Evolutionary conservation across 2,329 filamentous ascomycete species (phyloP).

Genomic region (Paecilomyces sp.): DNA sequence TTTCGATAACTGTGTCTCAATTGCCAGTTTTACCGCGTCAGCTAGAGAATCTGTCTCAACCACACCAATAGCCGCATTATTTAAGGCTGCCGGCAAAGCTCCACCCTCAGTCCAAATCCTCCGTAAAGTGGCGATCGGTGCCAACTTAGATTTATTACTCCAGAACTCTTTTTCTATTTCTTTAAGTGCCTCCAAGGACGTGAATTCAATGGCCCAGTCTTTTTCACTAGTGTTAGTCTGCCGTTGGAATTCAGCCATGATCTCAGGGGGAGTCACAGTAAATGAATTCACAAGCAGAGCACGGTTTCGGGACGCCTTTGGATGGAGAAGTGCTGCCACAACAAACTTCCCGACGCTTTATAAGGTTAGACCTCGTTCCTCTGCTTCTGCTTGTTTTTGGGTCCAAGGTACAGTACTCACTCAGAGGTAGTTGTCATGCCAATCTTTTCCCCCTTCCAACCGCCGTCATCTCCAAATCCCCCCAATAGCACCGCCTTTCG

Average conservation of each 20-base stretch:
- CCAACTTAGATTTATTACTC: conserved; percentile 42
- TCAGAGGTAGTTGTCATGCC: conserved; percentile 61
- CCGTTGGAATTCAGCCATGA: conserved; percentile 55
- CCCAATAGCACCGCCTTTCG: conserved; percentile 53
- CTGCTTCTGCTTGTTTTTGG: background rate
- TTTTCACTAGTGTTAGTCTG: conserved; percentile 39
- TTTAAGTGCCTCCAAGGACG: conserved; percentile 43
- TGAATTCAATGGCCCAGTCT: conserved; percentile 26
- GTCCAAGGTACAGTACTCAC: conserved; percentile 31
- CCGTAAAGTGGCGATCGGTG: conserved; percentile 49
- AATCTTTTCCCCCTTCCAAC: conserved; percentile 25
- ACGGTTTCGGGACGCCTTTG: conserved; percentile 42
- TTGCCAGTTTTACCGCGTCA: background rate
- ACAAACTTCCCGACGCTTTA: conserved; percentile 54
- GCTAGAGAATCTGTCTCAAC: background rate
- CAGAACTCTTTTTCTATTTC: conserved; percentile 50
- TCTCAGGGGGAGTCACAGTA: conserved; percentile 50
- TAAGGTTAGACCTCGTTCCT: background rate
- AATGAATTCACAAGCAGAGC: conserved; percentile 60
- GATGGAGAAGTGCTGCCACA: conserved; percentile 52
- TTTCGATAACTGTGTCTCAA: background rate
- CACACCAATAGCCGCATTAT: conserved; percentile 39
- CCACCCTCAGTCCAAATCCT: conserved; percentile 62
- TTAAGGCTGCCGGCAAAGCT: conserved; percentile 57
- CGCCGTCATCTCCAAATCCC: conserved; percentile 44